A percentile compares a stretch with the other conserved stretches of the same genome.
These are phyloP conservation scores for Myriosclerotinia scirpicola DNA, from an alignment of 2,329 filamentous ascomycete species.

Conservation along the genomic window DNA sequence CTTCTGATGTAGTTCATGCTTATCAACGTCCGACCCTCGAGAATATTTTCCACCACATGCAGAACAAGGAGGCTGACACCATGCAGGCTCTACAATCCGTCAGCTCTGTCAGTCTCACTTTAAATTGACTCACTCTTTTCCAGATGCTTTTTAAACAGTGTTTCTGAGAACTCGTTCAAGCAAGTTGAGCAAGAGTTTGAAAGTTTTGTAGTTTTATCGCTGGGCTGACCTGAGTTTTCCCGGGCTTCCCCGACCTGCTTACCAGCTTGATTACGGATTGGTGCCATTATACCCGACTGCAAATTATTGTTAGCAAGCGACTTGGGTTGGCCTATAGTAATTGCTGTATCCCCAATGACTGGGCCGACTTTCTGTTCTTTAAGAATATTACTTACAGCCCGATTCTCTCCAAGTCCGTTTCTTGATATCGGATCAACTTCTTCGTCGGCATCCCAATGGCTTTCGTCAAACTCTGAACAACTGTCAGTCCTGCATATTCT, in stretches of 20 bases:
- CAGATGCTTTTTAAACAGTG: background rate
- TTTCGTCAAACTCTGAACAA: background rate
- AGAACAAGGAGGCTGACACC: slow-evolving; percentile 10
- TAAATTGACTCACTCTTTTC: background rate
- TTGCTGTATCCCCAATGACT: background rate
- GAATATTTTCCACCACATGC: background rate
- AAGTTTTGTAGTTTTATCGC: background rate
- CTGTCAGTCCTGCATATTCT: background rate
- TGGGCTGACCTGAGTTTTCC: background rate
- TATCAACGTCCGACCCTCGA: background rate
- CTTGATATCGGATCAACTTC: background rate
- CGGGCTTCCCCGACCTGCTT: background rate
- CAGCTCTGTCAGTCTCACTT: background rate
- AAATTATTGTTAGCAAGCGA: background rate
- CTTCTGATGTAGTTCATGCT: slow-evolving; percentile 5
- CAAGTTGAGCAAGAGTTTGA: background rate
- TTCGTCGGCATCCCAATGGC: background rate
- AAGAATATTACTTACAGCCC: background rate
- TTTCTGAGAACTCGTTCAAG: background rate
- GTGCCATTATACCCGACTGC: background rate
- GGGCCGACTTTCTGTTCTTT: background rate
- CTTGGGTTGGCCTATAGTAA: background rate
- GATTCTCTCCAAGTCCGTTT: background rate
- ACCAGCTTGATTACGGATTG: background rate
- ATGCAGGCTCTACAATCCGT: slow-evolving; percentile 1